Evolutionary conservation across 148 eudicot genomes (phyloP).

Genomic region (Linanthus parryae): DNA sequence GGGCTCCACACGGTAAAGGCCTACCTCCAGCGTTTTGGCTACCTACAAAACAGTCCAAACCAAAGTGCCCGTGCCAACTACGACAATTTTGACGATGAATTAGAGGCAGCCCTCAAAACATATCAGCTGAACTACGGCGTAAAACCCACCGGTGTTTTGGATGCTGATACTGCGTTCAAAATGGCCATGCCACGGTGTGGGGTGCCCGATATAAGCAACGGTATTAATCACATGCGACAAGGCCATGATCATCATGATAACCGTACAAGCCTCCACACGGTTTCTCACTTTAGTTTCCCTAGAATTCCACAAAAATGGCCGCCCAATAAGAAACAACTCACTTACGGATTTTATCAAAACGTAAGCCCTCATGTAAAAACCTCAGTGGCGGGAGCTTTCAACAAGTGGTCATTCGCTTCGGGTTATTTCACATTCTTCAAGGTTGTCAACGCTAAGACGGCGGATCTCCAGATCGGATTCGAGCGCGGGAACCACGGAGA

Average conservation of each 20-base stretch:
- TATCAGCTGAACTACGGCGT: no score
- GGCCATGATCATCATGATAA: constrained; percentile 3
- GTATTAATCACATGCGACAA: constrained; percentile 1
- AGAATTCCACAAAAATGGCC: constrained; percentile 9
- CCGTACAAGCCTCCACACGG: no score
- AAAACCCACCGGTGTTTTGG: no score
- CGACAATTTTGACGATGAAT: no score
- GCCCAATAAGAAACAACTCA: constrained; percentile 3
- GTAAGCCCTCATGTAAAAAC: background rate
- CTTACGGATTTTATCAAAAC: constrained; percentile 4
- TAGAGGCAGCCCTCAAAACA: no score
- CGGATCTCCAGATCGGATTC: constrained; percentile 14
- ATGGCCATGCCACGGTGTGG: constrained; percentile 25
- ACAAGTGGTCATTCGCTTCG: constrained; percentile 9
- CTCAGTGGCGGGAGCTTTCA: constrained; percentile 12
- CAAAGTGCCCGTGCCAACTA: constrained; percentile 9
- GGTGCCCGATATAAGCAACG: constrained; percentile 6
- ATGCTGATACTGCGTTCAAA: background rate
- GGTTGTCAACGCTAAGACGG: background rate
- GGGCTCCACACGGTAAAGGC: constrained; percentile 15
- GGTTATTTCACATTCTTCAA: constrained; percentile 11
- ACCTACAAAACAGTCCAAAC: background rate
- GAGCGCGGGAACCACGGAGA: constrained; percentile 2
- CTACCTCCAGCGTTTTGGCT: constrained; percentile 15
- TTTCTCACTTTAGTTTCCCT: constrained; percentile 15